Evolutionary conservation across 768 basidiomycete species (phyloP).

Genomic region (Russula virescens): DNA sequence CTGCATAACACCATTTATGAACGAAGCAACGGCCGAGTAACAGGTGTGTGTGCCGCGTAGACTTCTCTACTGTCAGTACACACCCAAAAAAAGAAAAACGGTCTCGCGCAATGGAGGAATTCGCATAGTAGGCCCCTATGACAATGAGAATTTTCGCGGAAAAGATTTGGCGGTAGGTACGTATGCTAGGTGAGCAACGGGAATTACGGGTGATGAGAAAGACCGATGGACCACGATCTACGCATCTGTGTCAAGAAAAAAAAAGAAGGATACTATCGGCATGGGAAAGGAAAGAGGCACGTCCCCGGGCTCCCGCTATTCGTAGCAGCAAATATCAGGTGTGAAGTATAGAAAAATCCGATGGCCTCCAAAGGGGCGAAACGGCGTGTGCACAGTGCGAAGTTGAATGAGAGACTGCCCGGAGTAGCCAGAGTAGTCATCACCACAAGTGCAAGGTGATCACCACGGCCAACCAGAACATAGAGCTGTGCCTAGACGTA

Average conservation of each 20-base stretch:
- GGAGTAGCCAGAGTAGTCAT: too few species aligned
- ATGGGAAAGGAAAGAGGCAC: not conserved
- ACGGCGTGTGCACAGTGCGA: not conserved
- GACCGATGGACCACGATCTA: too few species aligned
- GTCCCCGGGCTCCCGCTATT: not conserved
- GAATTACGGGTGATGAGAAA: not conserved
- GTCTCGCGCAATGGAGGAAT: not conserved
- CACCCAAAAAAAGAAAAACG: too few species aligned
- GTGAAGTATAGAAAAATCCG: not conserved
- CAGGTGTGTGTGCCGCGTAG: too few species aligned
- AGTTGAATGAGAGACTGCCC: too few species aligned
- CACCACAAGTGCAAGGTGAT: not conserved
- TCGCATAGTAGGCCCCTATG: not conserved
- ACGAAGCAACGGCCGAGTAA: not conserved
- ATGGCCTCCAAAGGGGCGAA: not conserved
- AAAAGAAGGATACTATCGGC: not conserved
- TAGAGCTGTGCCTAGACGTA: too few species aligned
- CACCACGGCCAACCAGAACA: too few species aligned
- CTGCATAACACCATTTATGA: not conserved
- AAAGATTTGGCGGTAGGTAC: not conserved
- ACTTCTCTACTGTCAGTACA: too few species aligned
- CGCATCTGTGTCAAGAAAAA: not conserved
- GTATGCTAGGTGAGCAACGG: not conserved
- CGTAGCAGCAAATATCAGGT: not conserved
- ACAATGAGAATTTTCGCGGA: not conserved